Evolutionary conservation across 2,329 filamentous ascomycete genomes (phyloP).

Genomic region (Dendryphion nanum): DNA sequence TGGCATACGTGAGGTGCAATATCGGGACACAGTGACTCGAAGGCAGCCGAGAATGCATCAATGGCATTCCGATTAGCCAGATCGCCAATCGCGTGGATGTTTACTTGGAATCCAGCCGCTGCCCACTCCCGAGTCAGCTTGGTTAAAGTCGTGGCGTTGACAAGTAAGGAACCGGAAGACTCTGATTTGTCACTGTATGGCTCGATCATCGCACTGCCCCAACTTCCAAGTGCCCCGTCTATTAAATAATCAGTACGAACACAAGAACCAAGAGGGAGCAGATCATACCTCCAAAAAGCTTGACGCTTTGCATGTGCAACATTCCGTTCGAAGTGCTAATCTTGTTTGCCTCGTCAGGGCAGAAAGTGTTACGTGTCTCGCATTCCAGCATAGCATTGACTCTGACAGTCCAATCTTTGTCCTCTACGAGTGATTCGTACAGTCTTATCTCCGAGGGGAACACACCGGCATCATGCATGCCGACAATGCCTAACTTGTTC

Average conservation of each 20-base stretch:
- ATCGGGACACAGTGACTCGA: slow-evolving; percentile 54
- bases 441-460: slow-evolving; percentile 55
- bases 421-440: slow-evolving; percentile 52
- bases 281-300: slow-evolving; percentile 63
- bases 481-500: slow-evolving; percentile 65
- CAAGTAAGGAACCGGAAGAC: slow-evolving; percentile 63
- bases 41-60: slow-evolving; percentile 59
- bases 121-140: slow-evolving; percentile 59
- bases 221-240: slow-evolving; percentile 70
- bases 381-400: slow-evolving; percentile 71
- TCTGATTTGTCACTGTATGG: slow-evolving; percentile 65
- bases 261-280: background rate
- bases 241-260: slow-evolving; percentile 12
- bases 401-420: slow-evolving; percentile 58
- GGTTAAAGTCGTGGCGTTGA: slow-evolving; percentile 61
- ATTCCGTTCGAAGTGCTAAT: slow-evolving; percentile 48
- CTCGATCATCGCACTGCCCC: slow-evolving; percentile 70
- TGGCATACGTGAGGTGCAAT: slow-evolving; percentile 49
- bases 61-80: slow-evolving; percentile 64
- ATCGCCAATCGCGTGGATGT: slow-evolving; percentile 72
- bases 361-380: slow-evolving; percentile 62
- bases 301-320: slow-evolving; percentile 62
- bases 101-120: slow-evolving; percentile 62
- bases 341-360: slow-evolving; percentile 51
- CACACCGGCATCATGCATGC: slow-evolving; percentile 68